A percentile compares a stretch with the other conserved stretches of the same genome.
phyloP scores from a whole-genome alignment of 345 rosid genomes.

The Eucalyptus regnans region DNA sequence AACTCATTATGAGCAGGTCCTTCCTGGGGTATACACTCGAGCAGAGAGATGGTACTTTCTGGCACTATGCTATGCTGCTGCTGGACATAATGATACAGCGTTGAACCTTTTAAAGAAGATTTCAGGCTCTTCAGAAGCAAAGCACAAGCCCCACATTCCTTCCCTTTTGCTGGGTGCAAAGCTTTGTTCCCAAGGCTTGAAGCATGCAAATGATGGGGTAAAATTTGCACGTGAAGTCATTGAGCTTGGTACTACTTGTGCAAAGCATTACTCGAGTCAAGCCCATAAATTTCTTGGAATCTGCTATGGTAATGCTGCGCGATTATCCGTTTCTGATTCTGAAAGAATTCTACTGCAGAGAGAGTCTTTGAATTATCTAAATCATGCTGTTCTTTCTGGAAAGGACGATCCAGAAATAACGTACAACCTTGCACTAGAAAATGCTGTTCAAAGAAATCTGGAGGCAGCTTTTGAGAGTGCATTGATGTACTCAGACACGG shows the following conservation, averaged over 20 bases:
- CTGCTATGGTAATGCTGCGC: slow-evolving; percentile 78
- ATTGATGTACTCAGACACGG: slow-evolving; percentile 40
- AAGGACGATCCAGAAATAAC: slow-evolving; percentile 46
- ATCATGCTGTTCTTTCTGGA: slow-evolving; percentile 32
- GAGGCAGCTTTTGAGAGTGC: slow-evolving; percentile 59
- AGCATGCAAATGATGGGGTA: slow-evolving; percentile 54
- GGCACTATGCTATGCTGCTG: slow-evolving; percentile 80
- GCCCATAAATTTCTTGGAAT: slow-evolving; percentile 75
- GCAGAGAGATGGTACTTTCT: slow-evolving; percentile 88
- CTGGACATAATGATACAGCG: slow-evolving; percentile 57
- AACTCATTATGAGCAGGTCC: slow-evolving; percentile 55
- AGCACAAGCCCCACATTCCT: slow-evolving; percentile 31
- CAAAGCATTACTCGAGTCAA: slow-evolving; percentile 43
- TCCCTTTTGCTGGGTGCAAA: slow-evolving; percentile 74
- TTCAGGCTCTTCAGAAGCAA: slow-evolving; percentile 61
- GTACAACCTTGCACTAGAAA: slow-evolving; percentile 56
- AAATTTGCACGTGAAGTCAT: slow-evolving; percentile 41
- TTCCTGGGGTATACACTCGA: slow-evolving; percentile 59
- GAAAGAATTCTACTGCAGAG: slow-evolving; percentile 50
- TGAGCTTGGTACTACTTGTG: slow-evolving; percentile 12
- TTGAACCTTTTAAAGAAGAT: slow-evolving; percentile 63
- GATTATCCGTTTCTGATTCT: slow-evolving; percentile 55
- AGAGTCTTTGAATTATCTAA: slow-evolving; percentile 50
- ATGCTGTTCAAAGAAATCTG: slow-evolving; percentile 78
- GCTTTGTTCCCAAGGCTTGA: slow-evolving; percentile 59